Conservation (phyloP, 345 rosid genomes). For the Microthlaspi erraticum region DNA sequence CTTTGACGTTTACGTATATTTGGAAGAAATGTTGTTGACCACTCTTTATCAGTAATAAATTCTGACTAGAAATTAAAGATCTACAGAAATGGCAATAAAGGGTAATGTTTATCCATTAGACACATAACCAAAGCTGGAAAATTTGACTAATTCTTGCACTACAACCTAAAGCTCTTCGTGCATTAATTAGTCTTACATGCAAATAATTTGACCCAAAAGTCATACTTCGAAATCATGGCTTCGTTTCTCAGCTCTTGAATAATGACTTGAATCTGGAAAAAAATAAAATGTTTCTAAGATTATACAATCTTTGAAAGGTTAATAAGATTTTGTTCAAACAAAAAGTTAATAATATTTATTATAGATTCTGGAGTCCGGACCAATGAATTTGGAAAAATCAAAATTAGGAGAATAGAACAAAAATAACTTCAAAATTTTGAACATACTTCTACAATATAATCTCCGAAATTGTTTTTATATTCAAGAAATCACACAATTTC, state of each 20-base stretch:
- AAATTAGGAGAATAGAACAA: too few species aligned
- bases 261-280: not conserved
- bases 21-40: not conserved
- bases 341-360: too few species aligned
- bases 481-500: not conserved
- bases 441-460: too few species aligned
- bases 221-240: conserved; percentile 34
- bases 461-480: not conserved
- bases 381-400: too few species aligned
- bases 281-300: not conserved
- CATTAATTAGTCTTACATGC: conserved; percentile 35
- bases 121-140: conserved; percentile 22
- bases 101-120: conserved; percentile 37
- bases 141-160: conserved; percentile 30
- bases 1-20: not conserved
- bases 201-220: conserved; percentile 22
- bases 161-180: conserved; percentile 24
- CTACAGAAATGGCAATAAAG: conserved; percentile 24
- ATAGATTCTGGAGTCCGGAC: too few species aligned
- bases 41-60: conserved; percentile 8
- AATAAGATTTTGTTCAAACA: not conserved
- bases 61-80: not conserved
- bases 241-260: conserved; percentile 18
- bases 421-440: not conserved
- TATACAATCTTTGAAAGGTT: not conserved